phyloP scores from a whole-genome alignment of 2,329 filamentous ascomycete genomes.

The Verticillium tricorpus region DNA sequence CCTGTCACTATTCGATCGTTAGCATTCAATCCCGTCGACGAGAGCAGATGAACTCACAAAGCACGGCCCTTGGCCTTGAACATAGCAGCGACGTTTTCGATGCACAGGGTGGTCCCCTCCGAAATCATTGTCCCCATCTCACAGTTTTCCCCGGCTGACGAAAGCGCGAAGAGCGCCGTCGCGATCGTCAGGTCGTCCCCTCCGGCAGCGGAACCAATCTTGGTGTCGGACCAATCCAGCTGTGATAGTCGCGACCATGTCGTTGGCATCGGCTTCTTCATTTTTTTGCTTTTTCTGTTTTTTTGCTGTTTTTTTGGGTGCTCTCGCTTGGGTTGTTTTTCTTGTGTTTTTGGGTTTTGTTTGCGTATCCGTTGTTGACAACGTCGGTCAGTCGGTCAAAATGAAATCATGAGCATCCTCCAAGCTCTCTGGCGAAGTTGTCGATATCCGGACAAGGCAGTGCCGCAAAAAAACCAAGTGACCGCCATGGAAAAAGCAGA shows the following conservation, averaged over 20 bases:
- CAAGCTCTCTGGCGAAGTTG: too few species aligned
- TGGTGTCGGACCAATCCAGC: background rate
- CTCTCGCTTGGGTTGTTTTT: too few species aligned
- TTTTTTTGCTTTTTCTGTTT: too few species aligned
- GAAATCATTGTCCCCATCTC: conserved; percentile 16
- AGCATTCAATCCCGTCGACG: background rate
- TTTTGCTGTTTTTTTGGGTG: too few species aligned
- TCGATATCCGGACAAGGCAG: background rate
- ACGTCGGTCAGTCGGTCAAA: too few species aligned
- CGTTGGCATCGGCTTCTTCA: background rate
- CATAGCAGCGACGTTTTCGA: conserved; percentile 9
- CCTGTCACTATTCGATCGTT: background rate
- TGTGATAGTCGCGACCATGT: too few species aligned
- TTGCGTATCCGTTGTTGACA: too few species aligned
- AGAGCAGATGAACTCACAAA: conserved; percentile 5
- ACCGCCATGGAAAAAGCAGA: background rate
- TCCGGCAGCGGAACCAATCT: conserved; percentile 11
- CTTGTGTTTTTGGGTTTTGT: too few species aligned
- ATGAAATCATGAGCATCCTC: too few species aligned
- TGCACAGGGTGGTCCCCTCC: conserved; percentile 12
- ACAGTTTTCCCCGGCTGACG: conserved; percentile 4
- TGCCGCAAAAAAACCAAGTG: too few species aligned
- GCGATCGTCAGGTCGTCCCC: conserved; percentile 14
- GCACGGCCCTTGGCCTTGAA: conserved; percentile 2
- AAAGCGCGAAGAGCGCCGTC: conserved; percentile 10